Evolutionary conservation across 345 rosid species (phyloP), one percentile per base, ranked within the genome.

Genomic region (Corchorus capsularis): DNA sequence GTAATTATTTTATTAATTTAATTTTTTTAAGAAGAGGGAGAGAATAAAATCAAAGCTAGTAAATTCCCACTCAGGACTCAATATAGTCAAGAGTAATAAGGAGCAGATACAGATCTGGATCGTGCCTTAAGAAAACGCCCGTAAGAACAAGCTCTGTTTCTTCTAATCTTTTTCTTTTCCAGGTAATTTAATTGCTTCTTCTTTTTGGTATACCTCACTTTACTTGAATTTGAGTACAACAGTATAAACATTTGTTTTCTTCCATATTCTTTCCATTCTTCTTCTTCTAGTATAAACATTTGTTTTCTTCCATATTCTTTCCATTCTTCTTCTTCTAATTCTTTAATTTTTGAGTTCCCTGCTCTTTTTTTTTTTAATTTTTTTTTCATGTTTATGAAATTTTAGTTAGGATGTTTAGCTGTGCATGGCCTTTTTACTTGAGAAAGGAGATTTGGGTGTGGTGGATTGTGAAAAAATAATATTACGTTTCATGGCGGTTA

Each of bases 101-200:
- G 15, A 35, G 3, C 43, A 69, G 47, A 19, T 37, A 61, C 75
- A 75, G 82, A 82, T 82, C 84, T 82, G 79, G 82, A 78, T 75
- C 81, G 61, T 19, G 69, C 35, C 57, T 71, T 14, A 64, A 39
- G 32, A 16, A 6, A 55, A 73, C 11, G 46, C 76, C 46, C 77
- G 47, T 50, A 49, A 13, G 32, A 20, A 8, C 14, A 27, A 4
- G 8, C 17, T 32, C 45, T 13, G 5, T 27, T 49, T 56, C 70
- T 41, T 39, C 79, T 27, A 49, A 47, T 78, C 59, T 4, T 69
- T 57, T 55, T 59, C 43, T 78, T 70, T 27, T 27, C 27, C 77
- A 78, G 79, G 81, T 81, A 69, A 46, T 2, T 17, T 11, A 39
- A 39, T 47, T 8, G 47, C 9, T 6, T 45, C 8, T 5, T 5